phyloP scores from a whole-genome alignment of 2,329 filamentous ascomycete genomes.

The Apiospora rasikravindrae region DNA sequence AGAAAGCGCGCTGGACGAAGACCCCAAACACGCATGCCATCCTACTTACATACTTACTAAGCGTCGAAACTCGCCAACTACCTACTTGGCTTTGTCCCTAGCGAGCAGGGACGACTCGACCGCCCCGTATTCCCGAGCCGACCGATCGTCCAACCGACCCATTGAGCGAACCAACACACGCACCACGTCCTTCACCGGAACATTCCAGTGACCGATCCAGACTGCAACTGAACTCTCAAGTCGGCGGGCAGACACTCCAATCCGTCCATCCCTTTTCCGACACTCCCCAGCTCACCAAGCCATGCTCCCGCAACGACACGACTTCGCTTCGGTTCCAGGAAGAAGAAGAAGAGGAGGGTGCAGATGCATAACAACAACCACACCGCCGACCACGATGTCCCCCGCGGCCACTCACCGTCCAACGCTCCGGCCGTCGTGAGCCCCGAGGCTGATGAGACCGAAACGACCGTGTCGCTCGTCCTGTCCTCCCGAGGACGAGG shows the following conservation, averaged over 20 bases:
- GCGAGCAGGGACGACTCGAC: not conserved
- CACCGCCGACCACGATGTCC: not conserved
- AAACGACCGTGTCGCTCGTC: not conserved
- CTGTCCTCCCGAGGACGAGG: not conserved
- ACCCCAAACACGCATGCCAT: not conserved
- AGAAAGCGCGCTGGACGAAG: not conserved
- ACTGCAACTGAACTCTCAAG: too few relatives aligned
- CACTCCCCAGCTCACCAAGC: not conserved
- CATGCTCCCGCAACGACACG: not conserved
- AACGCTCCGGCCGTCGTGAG: not conserved
- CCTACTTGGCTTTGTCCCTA: not conserved
- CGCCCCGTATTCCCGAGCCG: not conserved
- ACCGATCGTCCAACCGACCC: not conserved
- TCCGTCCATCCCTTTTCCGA: not conserved
- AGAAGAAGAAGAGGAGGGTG: not conserved
- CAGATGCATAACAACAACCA: not conserved
- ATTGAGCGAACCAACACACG: not conserved
- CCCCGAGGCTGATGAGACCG: not conserved
- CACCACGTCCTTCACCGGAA: not conserved
- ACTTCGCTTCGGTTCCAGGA: not conserved
- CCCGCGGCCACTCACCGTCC: not conserved
- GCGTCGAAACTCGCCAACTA: not conserved
- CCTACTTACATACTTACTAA: not conserved
- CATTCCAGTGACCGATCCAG: slow-evolving; percentile 1
- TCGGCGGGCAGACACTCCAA: not conserved